Evolutionary conservation across 257 asterid species (phyloP), one percentile per base, ranked within the genome.

Genomic region (Mentha longifolia): DNA sequence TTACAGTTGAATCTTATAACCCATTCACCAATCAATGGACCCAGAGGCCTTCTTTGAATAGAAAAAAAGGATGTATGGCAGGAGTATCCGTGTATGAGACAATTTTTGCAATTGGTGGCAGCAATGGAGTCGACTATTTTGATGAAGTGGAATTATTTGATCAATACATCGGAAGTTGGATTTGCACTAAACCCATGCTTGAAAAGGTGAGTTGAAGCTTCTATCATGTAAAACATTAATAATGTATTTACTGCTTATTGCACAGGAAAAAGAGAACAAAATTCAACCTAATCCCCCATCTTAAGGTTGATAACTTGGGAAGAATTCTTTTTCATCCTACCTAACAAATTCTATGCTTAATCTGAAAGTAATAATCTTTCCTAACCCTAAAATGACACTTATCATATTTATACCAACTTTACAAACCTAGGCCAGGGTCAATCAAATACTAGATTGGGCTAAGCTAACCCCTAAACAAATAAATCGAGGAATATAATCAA

Each of bases 81-180:
- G 66, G 47, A 33, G 66, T 30, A 33, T 33, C 66, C 15, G 7
- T 61, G 28, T 33, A 61, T 15, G 66, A 37, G 9, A 61, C 46
- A n/a, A 33, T 61, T n/a, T 61, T 61, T 16, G 49, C 66, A 61
- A n/a, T 61, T 9, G 66, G 66, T 35, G 66, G 66, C 16, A 3
- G 49, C 49, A 33, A 35, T 61, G 66, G 9, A 37, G 49, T 1
- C 16, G 66, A 61, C 7, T 61, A 15, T 17, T 61, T 61, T 10
- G 8, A 47, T 0, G 49, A 37, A 25, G 66, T 61, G 49, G 66
- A 61, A 37, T n/a, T 61, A 37, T 61, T 61, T 17, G 49, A 61
- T 61, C 66, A 28, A 33, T n/a, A 33, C 49, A 37, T 17, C 37
- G 66, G 66, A 17, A 33, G 66, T 8, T 37, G 49, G 66, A 12